Base-by-base conservation (phyloP, 2,329 filamentous ascomycete genomes). In the Exophiala oligosperma region DNA sequence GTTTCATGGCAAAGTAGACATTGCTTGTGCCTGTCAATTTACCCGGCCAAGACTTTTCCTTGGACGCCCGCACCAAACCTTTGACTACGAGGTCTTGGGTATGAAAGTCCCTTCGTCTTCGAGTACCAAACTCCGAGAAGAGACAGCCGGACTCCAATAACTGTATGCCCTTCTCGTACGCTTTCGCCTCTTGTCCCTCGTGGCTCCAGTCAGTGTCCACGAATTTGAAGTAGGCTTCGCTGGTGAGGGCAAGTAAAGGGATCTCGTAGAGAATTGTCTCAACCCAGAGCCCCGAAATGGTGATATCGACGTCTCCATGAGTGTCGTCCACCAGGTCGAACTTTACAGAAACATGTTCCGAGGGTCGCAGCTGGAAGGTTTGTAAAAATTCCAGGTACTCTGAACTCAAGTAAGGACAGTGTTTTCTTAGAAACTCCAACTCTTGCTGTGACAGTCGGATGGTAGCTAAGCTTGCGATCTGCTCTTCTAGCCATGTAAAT, bases 231-330 rank as follows among this genome's bases (percentile, higher is more conserved):
- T 97, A 99, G 50, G 94, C 91, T 74, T 99, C 93, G 49, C 92
- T 97, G 1, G 93, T 91, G 64, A 99, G 76, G 2, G 95, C 92
- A 21, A 99, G 82, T 23, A 99, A 82, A 0, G 94, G 94, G 57
- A 99, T 97, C 76, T 99, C 94, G 76, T 99, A 99, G 24, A 99
- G 84, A 57, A 99, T 99, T 0, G 94, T 97, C 66, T 97, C 92
- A 7, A 91, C 84, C 94, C 94, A 99, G 54, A 86, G 79, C 8
- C 94, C 94, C 66, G 86, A 86, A 63, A 95, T 88, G 41, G 85
- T 78, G 63, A 97, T 86, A 66, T 88, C 79, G 50, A 97, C 77
- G 59, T 92, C 88, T 44, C 94, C 94, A 44, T 88, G 67, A 57
- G 88, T 85, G 2, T 84, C 78, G 49, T 88, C 85, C 66, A 90